Base-by-base conservation (phyloP, 768 basidiomycete species). In the Suillus fuscotomentosus region DNA sequence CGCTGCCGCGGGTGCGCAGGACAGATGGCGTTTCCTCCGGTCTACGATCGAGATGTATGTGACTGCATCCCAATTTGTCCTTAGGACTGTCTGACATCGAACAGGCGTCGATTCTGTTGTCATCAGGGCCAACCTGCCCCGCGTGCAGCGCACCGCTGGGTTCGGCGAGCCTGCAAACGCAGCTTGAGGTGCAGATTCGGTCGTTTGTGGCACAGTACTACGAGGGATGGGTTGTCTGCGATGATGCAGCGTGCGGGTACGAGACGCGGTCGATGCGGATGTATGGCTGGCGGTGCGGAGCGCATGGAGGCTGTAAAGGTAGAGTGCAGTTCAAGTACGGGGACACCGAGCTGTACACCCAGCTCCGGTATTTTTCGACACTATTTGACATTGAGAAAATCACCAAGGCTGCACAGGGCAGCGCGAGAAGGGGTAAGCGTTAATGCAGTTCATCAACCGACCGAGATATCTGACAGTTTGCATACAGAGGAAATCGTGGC, bases 241-340 rank as follows among this genome's bases (percentile, higher is more conserved):
- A 95, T 69, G 97, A 98, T 66, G 80, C 86, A 24, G 90, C 89
- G 0, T 99, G 97, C 71, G 86, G 86, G 10, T 82, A 87, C 65
- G 84, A 92, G 43, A 95, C 97, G n/a, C 83, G 97, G 22, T 92
- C 89, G 84, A 97, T 98, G 93, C 83, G 91, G 42, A 94, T 98
- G 0, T 96, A 95, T 74, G 95, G 94, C 7, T 84, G 88, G 39
- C 81, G 89, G 59, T 99, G 97, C 73, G 73, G 95, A 62, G 84
- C 85, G 54, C 51, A 66, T 0, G 36, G 38, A 31, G 43, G 10
- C 31, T 76, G 75, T 60, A 42, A 0, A 0, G 70, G 70, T 0
- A 63, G 5, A 11, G 66, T 38, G 1, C 65, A 42, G 47, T 62
- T 65, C 11, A 73, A 98, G 91, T 98, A 96, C 73, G 83, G 90